Evolutionary conservation across 2,329 filamentous ascomycete genomes (phyloP).

Genomic region (Hymenoscyphus albidus): DNA sequence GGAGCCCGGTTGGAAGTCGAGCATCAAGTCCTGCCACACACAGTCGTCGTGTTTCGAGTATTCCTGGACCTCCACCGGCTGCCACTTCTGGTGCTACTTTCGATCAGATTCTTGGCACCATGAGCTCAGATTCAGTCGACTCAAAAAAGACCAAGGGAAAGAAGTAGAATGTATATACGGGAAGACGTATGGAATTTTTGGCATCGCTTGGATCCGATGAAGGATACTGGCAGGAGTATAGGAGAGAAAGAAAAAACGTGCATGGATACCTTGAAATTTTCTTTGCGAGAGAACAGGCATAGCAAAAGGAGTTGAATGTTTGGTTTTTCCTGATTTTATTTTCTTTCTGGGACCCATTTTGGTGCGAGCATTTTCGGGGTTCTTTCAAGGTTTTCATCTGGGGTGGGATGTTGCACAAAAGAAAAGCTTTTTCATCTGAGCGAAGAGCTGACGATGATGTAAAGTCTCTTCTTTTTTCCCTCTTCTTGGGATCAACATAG

Average conservation of each 20-base stretch:
- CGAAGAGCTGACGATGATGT: too few species aligned
- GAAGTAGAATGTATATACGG: conserved; percentile 14
- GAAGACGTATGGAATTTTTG: background rate
- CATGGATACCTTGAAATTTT: background rate
- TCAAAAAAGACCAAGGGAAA: conserved; percentile 39
- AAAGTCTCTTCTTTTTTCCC: too few species aligned
- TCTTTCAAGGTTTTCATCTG: background rate
- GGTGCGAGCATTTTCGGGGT: background rate
- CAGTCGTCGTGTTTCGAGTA: conserved; percentile 5
- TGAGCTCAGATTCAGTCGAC: conserved; percentile 25
- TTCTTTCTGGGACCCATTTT: background rate
- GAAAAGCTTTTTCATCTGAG: too few species aligned
- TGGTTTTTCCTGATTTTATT: background rate
- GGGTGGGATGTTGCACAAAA: too few species aligned
- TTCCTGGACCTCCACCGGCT: background rate
- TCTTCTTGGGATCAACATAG: too few species aligned
- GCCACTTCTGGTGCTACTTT: conserved; percentile 37
- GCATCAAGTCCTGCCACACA: conserved; percentile 10
- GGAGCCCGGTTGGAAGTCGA: conserved; percentile 7
- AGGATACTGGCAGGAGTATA: background rate
- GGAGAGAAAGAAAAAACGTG: background rate
- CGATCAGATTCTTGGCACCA: conserved; percentile 45
- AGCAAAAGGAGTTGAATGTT: background rate
- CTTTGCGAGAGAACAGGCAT: background rate
- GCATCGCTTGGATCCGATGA: background rate